Percentiles rank a stretch among this genome's conserved stretches.
These are phyloP conservation scores for Ligustrum vulgare DNA, from an alignment of 257 asterid species.

Conservation along the genomic window DNA sequence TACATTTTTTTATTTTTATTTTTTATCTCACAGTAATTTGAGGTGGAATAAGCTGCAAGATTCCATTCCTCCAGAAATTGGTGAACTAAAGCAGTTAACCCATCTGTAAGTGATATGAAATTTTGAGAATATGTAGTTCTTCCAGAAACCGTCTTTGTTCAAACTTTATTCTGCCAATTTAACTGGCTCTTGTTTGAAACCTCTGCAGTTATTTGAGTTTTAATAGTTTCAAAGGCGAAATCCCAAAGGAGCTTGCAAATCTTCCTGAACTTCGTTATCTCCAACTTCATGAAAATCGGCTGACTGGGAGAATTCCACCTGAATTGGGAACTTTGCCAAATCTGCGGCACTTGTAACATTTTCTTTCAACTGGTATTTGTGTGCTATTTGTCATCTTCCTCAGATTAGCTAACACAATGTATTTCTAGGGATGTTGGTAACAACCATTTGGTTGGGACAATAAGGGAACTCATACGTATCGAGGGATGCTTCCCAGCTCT, in stretches of 20 bases:
- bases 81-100: constrained; percentile 88
- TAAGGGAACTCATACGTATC: constrained; percentile 86
- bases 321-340: constrained; percentile 85
- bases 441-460: constrained; percentile 91
- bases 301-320: constrained; percentile 84
- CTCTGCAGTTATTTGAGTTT: constrained; percentile 88
- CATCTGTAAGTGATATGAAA: constrained; percentile 72
- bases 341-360: constrained; percentile 82
- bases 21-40: constrained; percentile 54
- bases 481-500: constrained; percentile 99
- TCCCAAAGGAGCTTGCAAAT: constrained; percentile 91
- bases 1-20: background rate
- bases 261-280: constrained; percentile 95
- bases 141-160: background rate
- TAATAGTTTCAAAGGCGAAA: constrained; percentile 91
- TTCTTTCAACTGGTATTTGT: constrained; percentile 5
- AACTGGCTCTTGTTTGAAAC: constrained; percentile 20
- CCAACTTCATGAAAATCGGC: constrained; percentile 91
- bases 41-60: constrained; percentile 99
- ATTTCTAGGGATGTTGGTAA: constrained; percentile 79
- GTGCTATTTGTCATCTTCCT: constrained; percentile 7
- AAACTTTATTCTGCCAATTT: constrained; percentile 10
- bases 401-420: constrained; percentile 19
- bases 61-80: constrained; percentile 93
- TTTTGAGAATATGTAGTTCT: constrained; percentile 19